Base-by-base conservation (phyloP, 2,329 filamentous ascomycete species). In the Verticillium nubilum region DNA sequence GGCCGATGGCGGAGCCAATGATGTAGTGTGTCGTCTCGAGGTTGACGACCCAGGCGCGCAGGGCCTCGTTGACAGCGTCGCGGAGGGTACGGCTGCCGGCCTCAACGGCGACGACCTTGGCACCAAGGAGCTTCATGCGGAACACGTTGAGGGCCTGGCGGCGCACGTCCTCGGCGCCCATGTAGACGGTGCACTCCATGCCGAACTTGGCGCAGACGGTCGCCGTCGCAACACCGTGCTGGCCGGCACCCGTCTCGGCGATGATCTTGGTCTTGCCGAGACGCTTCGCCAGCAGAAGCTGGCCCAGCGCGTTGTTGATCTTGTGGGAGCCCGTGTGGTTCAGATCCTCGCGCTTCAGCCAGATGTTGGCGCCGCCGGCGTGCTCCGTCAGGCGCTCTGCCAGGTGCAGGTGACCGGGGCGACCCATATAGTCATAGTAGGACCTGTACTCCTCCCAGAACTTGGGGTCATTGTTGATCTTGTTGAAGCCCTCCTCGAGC, bases 291-390 rank as follows among this genome's bases (percentile, higher is more conserved):
- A 99, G 79, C 15, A 99, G 84, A 55, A 97, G 87, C 75, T 99
- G 95, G 2, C 95, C 95, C 9, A 99, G 80, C 0, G 95, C 95
- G 69, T 99, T 99, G 81, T 99, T 99, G 81, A 99, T 98, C 84
- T 99, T 99, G 83, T 99, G 95, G 63, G 91, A 96, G 66, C 95
- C 95, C 9, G 95, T 98, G 74, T 99, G 95, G 77, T 98, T 98
- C 59, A 98, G 80, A 73, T 99, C 95, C 77, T 99, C 95, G 68
- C 95, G 87, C 84, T 99, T 99, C 66, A 99, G 79, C 89, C 94
- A 99, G 78, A 99, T 96, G 71, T 92, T 96, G 55, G 95, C 94
- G 62, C 95, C 95, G 26, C 92, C 92, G 54, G 91, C 92, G 69
- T 94, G 80, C 71, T 96, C 89, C 0, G 94, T 98, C 65, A 99